Evolutionary conservation across 805 yeast genomes (phyloP), one percentile per base, ranked within the genome.

Genomic region (Pichia nakasei): DNA sequence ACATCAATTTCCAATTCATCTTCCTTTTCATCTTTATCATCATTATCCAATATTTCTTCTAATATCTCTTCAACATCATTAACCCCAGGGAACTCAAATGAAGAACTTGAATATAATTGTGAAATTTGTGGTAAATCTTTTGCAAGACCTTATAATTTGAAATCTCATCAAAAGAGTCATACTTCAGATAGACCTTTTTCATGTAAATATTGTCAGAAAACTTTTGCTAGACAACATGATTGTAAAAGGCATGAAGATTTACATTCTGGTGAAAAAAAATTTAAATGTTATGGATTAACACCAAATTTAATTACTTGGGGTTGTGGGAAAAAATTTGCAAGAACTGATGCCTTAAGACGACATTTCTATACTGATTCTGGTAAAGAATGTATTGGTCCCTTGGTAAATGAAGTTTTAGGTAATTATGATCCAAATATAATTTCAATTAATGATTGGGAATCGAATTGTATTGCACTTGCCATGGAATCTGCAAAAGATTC

Each of bases 71-170:
- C 15, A 9, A 13, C 32, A 29, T 29, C 32, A 29, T 29, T 29
- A 29, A n/a, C n/a, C 12, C 12, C 27, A 24, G 20, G 26, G 11
- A 12, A 24, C 13, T 9, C 9, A 13, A 17, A 29, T 9, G 13
- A 29, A 9, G 17, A 29, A 29, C 15, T 29, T n/a, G 32, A 29
- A 12, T 85, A 76, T 61, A 82, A 82, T 2, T 91, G 97, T 61
- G 79, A 80, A 46, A 64, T 85, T 36, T 91, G 98, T 63, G 88
- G 80, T 35, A 88, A 87, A 63, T 68, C 81, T 39, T 91, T 91
- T 60, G 91, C 97, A 2, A 67, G 97, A 44, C 96, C 96, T 0
- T 93, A 93, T 61, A 93, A 93, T 58, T 68, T 91, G 52, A 86
- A 91, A 53, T 85, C 96, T 0, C 98, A 91, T 64, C 67, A 85